Evolutionary conservation across 805 yeast species (phyloP).

Genomic region (Saccharomycopsis fodiens): DNA sequence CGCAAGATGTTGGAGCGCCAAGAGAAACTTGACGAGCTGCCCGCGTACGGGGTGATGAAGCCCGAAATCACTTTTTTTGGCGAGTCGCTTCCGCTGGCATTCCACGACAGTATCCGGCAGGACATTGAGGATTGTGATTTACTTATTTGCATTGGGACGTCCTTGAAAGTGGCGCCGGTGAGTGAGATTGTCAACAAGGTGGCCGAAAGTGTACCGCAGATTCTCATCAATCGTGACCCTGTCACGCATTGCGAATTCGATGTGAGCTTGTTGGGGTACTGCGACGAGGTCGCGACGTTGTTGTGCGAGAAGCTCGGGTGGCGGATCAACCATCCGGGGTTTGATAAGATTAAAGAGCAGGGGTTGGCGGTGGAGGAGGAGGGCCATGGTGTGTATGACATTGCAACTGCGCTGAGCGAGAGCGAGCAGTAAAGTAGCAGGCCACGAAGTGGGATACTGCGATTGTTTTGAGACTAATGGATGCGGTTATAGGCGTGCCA

Average conservation of each 20-base stretch:
- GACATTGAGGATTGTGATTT: constrained; percentile 71
- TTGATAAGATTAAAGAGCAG: constrained; percentile 30
- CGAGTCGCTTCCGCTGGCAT: constrained; percentile 66
- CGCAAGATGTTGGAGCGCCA: constrained; percentile 30
- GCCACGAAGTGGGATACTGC: too few relatives aligned
- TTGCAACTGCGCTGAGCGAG: too few relatives aligned
- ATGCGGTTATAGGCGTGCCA: too few relatives aligned
- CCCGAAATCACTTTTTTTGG: constrained; percentile 94
- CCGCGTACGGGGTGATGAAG: constrained; percentile 71
- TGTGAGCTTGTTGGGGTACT: constrained; percentile 64
- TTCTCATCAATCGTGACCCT: constrained; percentile 70
- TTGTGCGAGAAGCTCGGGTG: constrained; percentile 51
- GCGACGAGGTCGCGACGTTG: constrained; percentile 75
- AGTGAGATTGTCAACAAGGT: constrained; percentile 76
- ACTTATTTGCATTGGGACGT: constrained; percentile 80
- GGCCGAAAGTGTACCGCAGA: constrained; percentile 70
- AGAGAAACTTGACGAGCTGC: constrained; percentile 23
- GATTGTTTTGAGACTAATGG: too few relatives aligned
- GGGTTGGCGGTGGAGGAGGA: constrained; percentile 29
- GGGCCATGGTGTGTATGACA: constrained; percentile 29
- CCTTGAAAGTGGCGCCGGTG: constrained; percentile 88
- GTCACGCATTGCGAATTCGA: constrained; percentile 75
- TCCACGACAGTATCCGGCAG: constrained; percentile 49
- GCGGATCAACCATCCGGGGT: constrained; percentile 51
- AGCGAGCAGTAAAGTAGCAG: too few relatives aligned